Evolutionary conservation across 306 rosid genomes (phyloP).

Genomic region (Medicago arabica): DNA sequence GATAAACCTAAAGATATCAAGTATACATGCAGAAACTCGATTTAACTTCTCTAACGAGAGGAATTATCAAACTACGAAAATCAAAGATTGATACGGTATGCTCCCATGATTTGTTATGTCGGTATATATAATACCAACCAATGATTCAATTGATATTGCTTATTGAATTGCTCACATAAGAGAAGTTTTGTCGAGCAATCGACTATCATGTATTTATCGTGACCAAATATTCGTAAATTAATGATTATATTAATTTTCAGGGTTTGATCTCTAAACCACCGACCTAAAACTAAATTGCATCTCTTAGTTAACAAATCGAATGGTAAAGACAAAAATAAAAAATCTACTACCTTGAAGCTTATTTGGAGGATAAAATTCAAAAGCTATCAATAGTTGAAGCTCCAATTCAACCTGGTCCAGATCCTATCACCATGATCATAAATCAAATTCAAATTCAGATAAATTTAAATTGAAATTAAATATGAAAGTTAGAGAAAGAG

Average conservation of each 20-base stretch:
- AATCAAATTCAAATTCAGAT: constrained; percentile 1
- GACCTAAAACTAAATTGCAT: neutral
- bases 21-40: too few species aligned
- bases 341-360: constrained; percentile 62
- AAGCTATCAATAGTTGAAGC: constrained; percentile 76
- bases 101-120: too few species aligned
- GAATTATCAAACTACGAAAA: too few species aligned
- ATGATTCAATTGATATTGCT: too few species aligned
- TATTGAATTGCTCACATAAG: too few species aligned
- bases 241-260: neutral
- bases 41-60: too few species aligned
- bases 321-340: neutral
- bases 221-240: neutral
- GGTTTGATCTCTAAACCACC: neutral
- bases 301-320: neutral
- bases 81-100: too few species aligned
- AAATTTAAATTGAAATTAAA: neutral
- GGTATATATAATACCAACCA: too few species aligned
- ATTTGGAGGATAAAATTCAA: constrained; percentile 79
- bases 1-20: too few species aligned
- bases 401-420: constrained; percentile 88
- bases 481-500: constrained; percentile 22
- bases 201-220: neutral
- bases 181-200: too few species aligned
- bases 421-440: constrained; percentile 59